Conservation (phyloP, 108 stramenopile species). For the Fragilaria crotonensis region DNA sequence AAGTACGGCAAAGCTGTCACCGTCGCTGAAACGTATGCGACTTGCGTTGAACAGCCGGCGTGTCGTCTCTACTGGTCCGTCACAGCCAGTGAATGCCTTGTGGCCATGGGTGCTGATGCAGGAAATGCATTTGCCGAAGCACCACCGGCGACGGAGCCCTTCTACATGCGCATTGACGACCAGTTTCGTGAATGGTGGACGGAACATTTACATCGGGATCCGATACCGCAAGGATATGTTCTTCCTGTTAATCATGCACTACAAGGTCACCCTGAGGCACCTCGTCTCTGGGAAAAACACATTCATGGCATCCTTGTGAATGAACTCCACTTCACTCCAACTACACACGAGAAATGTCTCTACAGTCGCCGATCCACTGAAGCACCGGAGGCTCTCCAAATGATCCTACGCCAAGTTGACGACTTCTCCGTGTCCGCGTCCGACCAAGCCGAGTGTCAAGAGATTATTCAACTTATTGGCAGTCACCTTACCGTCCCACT, state of each 20-base stretch:
- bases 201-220: not conserved
- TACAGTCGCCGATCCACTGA: too few species aligned
- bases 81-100: too few species aligned
- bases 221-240: constrained; percentile 13
- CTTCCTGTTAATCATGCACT: constrained; percentile 17
- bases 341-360: constrained; percentile 28
- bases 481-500: constrained; percentile 1
- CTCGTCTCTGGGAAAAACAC: constrained; percentile 16
- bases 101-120: too few species aligned
- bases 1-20: not conserved
- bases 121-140: constrained; percentile 23
- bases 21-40: constrained; percentile 8
- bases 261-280: constrained; percentile 24
- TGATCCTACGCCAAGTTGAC: constrained; percentile 41
- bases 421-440: constrained; percentile 32
- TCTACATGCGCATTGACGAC: constrained; percentile 21
- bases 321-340: constrained; percentile 17
- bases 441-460: constrained; percentile 13
- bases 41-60: constrained; percentile 28
- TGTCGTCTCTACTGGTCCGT: constrained; percentile 19
- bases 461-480: not conserved
- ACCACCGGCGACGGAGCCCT: constrained; percentile 15
- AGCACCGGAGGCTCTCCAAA: not conserved
- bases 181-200: constrained; percentile 28
- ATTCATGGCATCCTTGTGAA: constrained; percentile 18